Evolutionary conservation across 2,329 filamentous ascomycete genomes (phyloP), one percentile per base, ranked within the genome.

Genomic region (Hypoxylon rubiginosum): DNA sequence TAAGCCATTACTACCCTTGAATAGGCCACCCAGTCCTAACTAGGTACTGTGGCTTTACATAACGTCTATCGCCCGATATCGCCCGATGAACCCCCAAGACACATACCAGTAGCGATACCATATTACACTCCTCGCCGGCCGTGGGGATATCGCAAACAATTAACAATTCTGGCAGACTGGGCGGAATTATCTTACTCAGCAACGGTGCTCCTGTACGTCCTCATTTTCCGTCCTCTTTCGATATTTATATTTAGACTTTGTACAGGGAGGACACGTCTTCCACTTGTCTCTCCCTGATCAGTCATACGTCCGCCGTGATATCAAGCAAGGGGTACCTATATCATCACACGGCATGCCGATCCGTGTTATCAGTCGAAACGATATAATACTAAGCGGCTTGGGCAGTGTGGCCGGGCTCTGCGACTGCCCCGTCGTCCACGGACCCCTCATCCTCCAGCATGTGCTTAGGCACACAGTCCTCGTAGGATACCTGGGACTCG

Each of bases 401-500:
- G 8, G 17, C 34, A 54, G 43, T 17, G 13, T 24, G 19, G 11
- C 13, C 28, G 21, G 51, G 39, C 36, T 66, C 34, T 13, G 32
- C 13, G 1, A 32, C 50, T 9, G 10, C 34, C 3, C 41, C 26
- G 30, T 17, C 24, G 1, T 62, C 41, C 5, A 39, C 39, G 5
- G 52, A 43, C 19, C n/a, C 21, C 32, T 72, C 69, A 36, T 75
- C 71, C 45, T 76, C 70, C 32, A 74, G 56, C 66, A 73, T 72
- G 41, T 76, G 73, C 24, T 66, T 72, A 11, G 69, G 73, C 9
- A 74, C 71, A 39, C 72, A 74, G 52, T 76, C 72, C 30, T 74
- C 73, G 54, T 74, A 74, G 17, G 69, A 70, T 19, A 72, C 56
- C 34, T 72, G 66, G 2, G 71, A 67, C 17, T 58, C 64, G 0